Conservation (phyloP, 495 filamentous ascomycete genomes). For the Xylaria scruposa region DNA sequence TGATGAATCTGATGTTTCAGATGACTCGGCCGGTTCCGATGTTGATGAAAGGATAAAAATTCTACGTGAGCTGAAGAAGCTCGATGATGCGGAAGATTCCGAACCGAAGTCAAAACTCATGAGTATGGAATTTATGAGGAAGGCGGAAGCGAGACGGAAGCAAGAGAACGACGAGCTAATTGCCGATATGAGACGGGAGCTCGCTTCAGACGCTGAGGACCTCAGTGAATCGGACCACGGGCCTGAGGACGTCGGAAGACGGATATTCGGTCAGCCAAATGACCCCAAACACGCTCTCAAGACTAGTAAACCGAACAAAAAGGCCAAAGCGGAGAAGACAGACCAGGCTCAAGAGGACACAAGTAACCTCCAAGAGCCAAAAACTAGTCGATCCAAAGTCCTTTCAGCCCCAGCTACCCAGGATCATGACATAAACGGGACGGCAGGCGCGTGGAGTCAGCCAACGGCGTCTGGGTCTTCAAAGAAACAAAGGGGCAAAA, state of each 20-base stretch:
- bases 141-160: conserved; percentile 77
- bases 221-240: conserved; percentile 60
- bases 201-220: conserved; percentile 61
- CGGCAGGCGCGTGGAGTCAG: conserved; percentile 40
- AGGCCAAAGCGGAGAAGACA: conserved; percentile 36
- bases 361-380: conserved; percentile 31
- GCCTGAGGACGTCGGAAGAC: conserved; percentile 68
- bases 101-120: conserved; percentile 51
- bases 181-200: conserved; percentile 74
- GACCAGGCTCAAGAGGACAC: conserved; percentile 30
- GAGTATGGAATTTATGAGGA: conserved; percentile 77
- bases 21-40: conserved; percentile 52
- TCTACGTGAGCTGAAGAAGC: conserved; percentile 62
- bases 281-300: conserved; percentile 29
- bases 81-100: conserved; percentile 46
- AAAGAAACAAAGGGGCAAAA: conserved; percentile 40
- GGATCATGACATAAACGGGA: conserved; percentile 30
- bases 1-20: conserved; percentile 58
- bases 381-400: conserved; percentile 33
- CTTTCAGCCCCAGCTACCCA: conserved; percentile 30
- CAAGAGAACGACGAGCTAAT: conserved; percentile 81
- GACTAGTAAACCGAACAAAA: conserved; percentile 34
- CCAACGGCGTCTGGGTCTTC: conserved; percentile 28
- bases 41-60: conserved; percentile 62
- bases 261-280: conserved; percentile 63